Evolutionary conservation across 306 rosid genomes (phyloP), one percentile per base, ranked within the genome.

Genomic region (Hylodesmum podocarpum): DNA sequence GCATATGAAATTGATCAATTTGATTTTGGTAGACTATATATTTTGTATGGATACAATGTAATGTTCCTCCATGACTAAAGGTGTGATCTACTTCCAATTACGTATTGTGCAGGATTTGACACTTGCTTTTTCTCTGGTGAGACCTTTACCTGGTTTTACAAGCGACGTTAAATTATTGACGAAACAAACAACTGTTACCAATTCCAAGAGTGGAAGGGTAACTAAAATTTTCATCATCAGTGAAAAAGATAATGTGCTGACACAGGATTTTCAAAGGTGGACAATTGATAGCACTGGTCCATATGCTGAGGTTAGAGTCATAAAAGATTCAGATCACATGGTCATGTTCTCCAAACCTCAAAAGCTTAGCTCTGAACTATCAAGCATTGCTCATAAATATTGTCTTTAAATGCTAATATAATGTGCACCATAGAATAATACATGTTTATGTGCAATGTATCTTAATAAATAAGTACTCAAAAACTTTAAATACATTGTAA

Each of bases 281-380:
- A 70, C 74, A 69, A 78, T 85, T 18, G 41, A 16, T 31, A 46
- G 55, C 15, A 80, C 77, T 62, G 87, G 82, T 11, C 72, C 79
- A 1, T 76, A 5, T 50, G 54, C 50, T 29, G 86, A 80, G 29
- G 75, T 80, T 7, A 78, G 70, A 64, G 46, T 70, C 19, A 77
- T 83, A 1, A 18, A 44, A 7, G 70, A 67, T 19, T 55, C 87
- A 2, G 87, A 80, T 59, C 87, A 85, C 34, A 87, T 85, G 91
- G 84, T 65, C 29, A 85, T 85, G 86, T 12, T 83, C 39, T 80
- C 86, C 16, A 67, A 70, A 70, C 83, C 87, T 4, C 2, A 15
- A 11, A 15, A 74, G 43, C 44, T 85, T 1, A 29, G 37, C 72
- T 83, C 70, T 10, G 6, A 13, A 40, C 81, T 82, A 31, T 16